Evolutionary conservation across 352 stramenopile species (phyloP), one percentile per base, ranked within the genome.

Genomic region (Achlya hypogyna): DNA sequence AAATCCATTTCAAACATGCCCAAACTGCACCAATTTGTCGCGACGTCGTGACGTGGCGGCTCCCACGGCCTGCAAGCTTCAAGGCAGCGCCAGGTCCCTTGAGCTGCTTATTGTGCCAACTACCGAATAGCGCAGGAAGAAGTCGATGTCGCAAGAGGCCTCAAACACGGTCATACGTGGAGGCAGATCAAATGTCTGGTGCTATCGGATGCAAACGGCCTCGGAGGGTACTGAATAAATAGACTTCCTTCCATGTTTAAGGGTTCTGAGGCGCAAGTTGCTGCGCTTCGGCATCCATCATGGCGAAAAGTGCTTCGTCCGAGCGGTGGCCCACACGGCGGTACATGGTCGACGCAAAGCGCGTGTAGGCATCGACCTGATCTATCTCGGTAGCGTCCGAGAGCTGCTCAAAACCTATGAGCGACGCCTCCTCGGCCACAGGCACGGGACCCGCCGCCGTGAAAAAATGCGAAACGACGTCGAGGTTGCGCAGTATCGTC

Each of bases 381-480:
- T 56, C 25, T 16, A 35, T 56, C 31, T 56, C 49, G 31, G 49
- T 4, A 12, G n/a, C 4, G 2, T 3, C 16, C 25, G 49, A 3
- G 2, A n/a, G 10, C 8, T 12, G 1, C 8, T 2, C 31, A 3
- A 31, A 56, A 16, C 49, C 49, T 20, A 56, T 31, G 6, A 56
- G 25, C 12, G 14, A 22, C 9, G 60, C 60, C 45, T 67, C 60
- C 9, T 51, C 51, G 40, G 56, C 51, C 6, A 67, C 22, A 5
- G n/a, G 22, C 29, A 67, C 60, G 45, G 51, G 51, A 3, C 60
- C 60, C 12, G 56, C 5, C 20, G 56, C 40, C 9, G 60, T 67
- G 35, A 67, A 67, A 40, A 47, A 67, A 27, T 67, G 60, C 5
- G 60, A 67, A 6, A 58, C 35, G 5, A 67, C 29, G 28, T 67